These are phyloP conservation scores for Lactifluus piperatus DNA, from an alignment of 768 basidiomycete species.

Conservation along the genomic window DNA sequence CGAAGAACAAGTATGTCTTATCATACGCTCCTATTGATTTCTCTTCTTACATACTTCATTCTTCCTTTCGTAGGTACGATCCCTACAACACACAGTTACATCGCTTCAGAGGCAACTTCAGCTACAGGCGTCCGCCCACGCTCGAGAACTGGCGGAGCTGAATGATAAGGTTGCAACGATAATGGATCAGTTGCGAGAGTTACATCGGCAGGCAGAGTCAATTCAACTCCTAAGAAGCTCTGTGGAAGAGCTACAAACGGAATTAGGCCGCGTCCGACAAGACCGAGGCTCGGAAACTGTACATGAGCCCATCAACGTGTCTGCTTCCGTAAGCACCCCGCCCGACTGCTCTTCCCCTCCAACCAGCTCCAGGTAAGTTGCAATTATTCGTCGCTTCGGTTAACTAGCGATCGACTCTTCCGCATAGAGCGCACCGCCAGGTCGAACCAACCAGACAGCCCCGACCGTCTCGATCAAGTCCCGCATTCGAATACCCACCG, in stretches of 20 bases:
- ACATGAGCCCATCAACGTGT: constrained; percentile 10
- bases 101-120: constrained; percentile 18
- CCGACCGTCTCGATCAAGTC: constrained; percentile 7
- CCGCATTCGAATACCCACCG: constrained; percentile 19
- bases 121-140: constrained; percentile 12
- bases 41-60: neutral
- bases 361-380: constrained; percentile 8
- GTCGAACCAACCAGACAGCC: constrained; percentile 1
- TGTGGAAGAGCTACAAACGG: constrained; percentile 15
- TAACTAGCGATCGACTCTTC: neutral
- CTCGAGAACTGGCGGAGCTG: constrained; percentile 10
- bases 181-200: constrained; percentile 11
- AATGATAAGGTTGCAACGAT: constrained; percentile 13
- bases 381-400: neutral
- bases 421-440: neutral
- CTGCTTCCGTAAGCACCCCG: constrained; percentile 4
- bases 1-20: constrained; percentile 12
- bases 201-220: constrained; percentile 15
- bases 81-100: constrained; percentile 14
- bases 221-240: constrained; percentile 14
- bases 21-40: neutral
- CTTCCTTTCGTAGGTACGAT: constrained; percentile 1
- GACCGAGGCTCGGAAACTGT: constrained; percentile 1
- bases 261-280: constrained; percentile 12
- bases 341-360: constrained; percentile 2